Percentiles rank a stretch among this genome's conserved stretches.
phyloP scores from a whole-genome alignment of 2,329 filamentous ascomycete genomes.

The Fusarium buharicum region DNA sequence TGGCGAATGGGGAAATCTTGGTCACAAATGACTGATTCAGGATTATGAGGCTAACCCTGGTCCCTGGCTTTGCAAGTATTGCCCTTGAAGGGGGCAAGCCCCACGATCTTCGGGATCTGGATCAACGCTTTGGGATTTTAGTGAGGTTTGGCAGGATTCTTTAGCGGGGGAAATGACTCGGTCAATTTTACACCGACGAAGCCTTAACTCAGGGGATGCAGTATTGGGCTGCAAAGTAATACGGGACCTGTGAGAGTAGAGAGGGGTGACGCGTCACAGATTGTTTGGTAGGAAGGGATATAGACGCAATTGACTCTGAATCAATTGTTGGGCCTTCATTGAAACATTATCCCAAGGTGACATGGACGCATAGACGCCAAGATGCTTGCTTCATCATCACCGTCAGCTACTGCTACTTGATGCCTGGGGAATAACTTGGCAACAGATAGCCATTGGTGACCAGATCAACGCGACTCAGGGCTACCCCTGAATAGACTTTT shows the following conservation, averaged over 20 bases:
- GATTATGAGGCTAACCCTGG: not conserved
- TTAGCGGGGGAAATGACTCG: slow-evolving; percentile 14
- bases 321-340: not conserved
- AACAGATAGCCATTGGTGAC: not conserved
- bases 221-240: not conserved
- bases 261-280: not conserved
- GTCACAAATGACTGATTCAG: slow-evolving; percentile 6
- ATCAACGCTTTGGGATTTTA: not conserved
- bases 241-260: no score
- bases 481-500: slow-evolving; percentile 4
- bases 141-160: not conserved
- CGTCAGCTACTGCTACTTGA: not conserved
- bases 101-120: slow-evolving; percentile 7
- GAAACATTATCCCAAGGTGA: not conserved
- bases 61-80: not conserved
- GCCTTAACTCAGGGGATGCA: slow-evolving; percentile 1
- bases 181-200: slow-evolving; percentile 5
- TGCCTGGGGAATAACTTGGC: not conserved
- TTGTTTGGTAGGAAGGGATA: not conserved
- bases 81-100: not conserved
- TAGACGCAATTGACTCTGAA: not conserved
- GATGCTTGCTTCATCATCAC: not conserved
- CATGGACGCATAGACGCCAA: not conserved
- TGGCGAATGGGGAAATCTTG: not conserved
- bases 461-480: slow-evolving; percentile 4